A percentile compares a stretch with the other conserved stretches of the same genome.
Evolutionary conservation across 164 flowering plant species (phyloP).

Genomic region (Santalum album): DNA sequence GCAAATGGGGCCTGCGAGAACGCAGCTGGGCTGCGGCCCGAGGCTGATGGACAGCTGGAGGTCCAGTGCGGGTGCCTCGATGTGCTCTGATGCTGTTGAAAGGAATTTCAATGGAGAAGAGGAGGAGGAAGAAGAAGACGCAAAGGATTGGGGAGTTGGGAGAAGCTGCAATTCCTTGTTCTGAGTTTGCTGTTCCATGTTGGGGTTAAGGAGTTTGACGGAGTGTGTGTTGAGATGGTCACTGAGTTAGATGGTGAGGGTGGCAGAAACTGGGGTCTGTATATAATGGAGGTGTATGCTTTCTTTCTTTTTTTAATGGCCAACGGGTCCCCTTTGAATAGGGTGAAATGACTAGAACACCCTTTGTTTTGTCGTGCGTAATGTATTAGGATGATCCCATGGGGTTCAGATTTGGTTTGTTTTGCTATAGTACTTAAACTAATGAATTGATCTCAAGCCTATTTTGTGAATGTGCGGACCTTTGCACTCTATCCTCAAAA

Average conservation of each 20-base stretch:
- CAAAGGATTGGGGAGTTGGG: constrained; percentile 22
- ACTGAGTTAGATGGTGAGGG: constrained; percentile 7
- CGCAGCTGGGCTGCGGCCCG: constrained; percentile 19
- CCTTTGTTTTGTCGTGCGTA: neutral
- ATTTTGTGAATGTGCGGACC: too few relatives aligned
- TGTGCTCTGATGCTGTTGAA: constrained; percentile 5
- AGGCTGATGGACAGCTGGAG: constrained; percentile 68
- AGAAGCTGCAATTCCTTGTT: constrained; percentile 59
- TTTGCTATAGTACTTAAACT: too few relatives aligned
- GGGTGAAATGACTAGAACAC: constrained; percentile 5
- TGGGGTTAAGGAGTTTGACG: neutral
- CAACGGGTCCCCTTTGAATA: neutral
- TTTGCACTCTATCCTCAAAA: neutral
- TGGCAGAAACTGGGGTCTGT: constrained; percentile 18
- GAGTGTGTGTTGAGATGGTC: constrained; percentile 4
- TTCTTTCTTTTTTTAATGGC: constrained; percentile 2
- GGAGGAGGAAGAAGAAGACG: constrained; percentile 18
- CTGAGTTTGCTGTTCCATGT: constrained; percentile 46
- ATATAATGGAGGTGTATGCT: constrained; percentile 13
- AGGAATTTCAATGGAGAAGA: constrained; percentile 13
- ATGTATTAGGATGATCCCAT: neutral
- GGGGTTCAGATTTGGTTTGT: too few relatives aligned
- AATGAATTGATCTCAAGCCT: too few relatives aligned
- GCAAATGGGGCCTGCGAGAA: constrained; percentile 8
- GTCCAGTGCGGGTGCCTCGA: constrained; percentile 40